Evolutionary conservation across 257 asterid genomes (phyloP), one percentile per base, ranked within the genome.

Genomic region (Primulina huaijiensis): DNA sequence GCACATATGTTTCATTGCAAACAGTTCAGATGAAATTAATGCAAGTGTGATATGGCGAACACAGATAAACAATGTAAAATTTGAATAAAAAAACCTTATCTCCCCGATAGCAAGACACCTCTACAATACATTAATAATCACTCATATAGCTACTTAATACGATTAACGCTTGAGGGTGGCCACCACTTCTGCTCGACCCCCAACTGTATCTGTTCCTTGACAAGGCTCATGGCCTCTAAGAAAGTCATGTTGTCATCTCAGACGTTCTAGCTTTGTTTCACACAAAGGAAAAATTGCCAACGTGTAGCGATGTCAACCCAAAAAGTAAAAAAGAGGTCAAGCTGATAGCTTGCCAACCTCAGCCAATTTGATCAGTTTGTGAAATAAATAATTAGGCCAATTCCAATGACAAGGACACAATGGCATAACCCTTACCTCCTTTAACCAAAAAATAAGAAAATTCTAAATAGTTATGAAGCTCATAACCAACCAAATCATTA

Each of bases 401-500:
- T 20, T 60, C 55, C 40, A 66, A 59, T 21, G 62, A 23, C 16
- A 74, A 34, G 35, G 17, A 40, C 55, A 29, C 29, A 40, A 63
- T 59, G 50, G 1, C 69, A 38, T 57, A 66, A 62, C n/a, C 30
- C 46, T 65, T 14, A 37, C 57, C 20, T 0, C 7, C 3, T n/a
- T 35, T 9, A 37, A 31, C 52, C 34, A 23, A 46, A 37, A 58
- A 21, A 27, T 40, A 17, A 62, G 4, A 33, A 30, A 59, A 46
- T 19, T 58, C 68, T 16, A 53, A 10, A 34, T 2, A 61, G 1
- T 10, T 27, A 4, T 43, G 34, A n/a, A 19, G 12, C 29, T 46
- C 23, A 1, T 2, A 69, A 56, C 17, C 25, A 33, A 7, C 31
- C 33, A 27, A 16, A 31, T 5, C 14, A 29, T 7, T 2, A 56